Evolutionary conservation across 106 monocot genomes (phyloP).

Genomic region (Ottelia alismoides): DNA sequence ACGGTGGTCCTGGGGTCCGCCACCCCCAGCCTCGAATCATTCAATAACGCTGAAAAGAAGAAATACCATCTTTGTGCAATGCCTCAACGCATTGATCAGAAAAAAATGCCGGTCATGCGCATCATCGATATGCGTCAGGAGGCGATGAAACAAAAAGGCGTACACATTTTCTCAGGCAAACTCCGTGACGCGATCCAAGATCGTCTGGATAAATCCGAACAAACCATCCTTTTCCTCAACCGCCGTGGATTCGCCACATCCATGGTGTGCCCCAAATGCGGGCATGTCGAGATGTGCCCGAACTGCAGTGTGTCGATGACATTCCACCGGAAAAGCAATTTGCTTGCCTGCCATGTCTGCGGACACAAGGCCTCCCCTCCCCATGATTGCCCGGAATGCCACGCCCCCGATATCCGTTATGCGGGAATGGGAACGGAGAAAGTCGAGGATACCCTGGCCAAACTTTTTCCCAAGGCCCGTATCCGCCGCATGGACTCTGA

Average conservation of each 20-base stretch:
- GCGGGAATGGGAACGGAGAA: neutral
- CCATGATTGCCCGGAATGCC: neutral
- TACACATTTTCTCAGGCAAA: neutral
- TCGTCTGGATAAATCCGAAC: neutral
- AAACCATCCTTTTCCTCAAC: neutral
- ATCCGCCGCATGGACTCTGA: neutral
- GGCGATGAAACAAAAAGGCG: neutral
- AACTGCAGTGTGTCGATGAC: neutral
- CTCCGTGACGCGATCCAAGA: neutral
- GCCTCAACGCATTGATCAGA: neutral
- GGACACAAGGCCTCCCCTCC: no score
- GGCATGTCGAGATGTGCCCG: neutral
- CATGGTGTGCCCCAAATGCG: neutral
- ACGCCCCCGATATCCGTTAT: neutral
- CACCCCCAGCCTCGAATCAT: neutral
- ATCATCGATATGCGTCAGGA: neutral
- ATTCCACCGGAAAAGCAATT: neutral
- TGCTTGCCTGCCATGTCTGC: neutral
- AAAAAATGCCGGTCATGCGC: neutral
- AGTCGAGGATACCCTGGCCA: neutral
- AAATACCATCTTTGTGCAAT: neutral
- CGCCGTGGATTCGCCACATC: neutral
- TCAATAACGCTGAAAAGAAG: neutral
- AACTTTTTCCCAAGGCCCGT: neutral
- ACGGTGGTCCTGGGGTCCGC: neutral